These are phyloP conservation scores for Purshia tridentata DNA, from an alignment of 306 rosid genomes.

Conservation along the genomic window DNA sequence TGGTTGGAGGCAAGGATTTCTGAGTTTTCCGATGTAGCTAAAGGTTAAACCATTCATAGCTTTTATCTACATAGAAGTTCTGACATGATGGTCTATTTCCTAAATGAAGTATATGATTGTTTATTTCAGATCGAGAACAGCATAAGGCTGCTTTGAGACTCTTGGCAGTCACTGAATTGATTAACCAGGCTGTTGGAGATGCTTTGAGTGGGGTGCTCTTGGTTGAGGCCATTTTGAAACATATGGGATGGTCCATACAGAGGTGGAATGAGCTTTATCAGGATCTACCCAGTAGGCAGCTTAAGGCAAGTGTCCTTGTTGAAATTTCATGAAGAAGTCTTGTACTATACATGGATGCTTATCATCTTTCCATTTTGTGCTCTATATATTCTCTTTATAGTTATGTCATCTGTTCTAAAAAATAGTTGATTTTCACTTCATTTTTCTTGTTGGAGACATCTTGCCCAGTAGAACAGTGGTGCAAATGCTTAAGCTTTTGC, in stretches of 20 bases:
- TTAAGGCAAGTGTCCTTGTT: conserved; percentile 57
- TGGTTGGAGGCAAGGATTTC: conserved; percentile 52
- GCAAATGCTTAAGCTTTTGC: not conserved
- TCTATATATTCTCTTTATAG: not conserved
- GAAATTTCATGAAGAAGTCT: not conserved
- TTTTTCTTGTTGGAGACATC: not conserved
- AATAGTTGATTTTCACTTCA: not conserved
- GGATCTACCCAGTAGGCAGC: conserved; percentile 93
- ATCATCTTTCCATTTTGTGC: not conserved
- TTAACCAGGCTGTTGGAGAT: conserved; percentile 96
- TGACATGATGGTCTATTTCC: conserved; percentile 16
- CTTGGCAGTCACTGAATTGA: conserved; percentile 67
- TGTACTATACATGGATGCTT: conserved; percentile 8
- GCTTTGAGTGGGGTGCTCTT: conserved; percentile 86
- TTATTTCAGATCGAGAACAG: conserved; percentile 57
- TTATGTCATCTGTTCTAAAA: not conserved
- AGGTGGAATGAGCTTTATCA: conserved; percentile 81
- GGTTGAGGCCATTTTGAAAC: conserved; percentile 81
- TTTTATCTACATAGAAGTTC: conserved; percentile 27
- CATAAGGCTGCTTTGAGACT: conserved; percentile 76
- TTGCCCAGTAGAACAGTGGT: not conserved
- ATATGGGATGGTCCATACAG: conserved; percentile 73
- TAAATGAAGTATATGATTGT: conserved; percentile 23
- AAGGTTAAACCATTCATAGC: conserved; percentile 43
- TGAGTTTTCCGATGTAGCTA: conserved; percentile 45